Base-by-base conservation (phyloP, 306 rosid species). In the Cicer bijugum region DNA sequence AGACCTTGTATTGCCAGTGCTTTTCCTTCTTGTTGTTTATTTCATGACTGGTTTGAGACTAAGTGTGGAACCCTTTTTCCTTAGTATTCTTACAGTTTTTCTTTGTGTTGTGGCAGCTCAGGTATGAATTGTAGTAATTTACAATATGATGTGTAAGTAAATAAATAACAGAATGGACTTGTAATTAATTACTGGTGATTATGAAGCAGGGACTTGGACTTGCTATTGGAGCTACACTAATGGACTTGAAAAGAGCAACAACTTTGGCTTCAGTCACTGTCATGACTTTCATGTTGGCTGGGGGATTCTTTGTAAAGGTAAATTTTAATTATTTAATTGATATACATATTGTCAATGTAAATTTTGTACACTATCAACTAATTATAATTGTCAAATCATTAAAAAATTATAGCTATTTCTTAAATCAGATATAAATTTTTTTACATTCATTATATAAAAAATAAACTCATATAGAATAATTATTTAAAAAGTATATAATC, bases 211-310 rank as follows among this genome's bases (percentile, higher is more conserved):
- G 97, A 19, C 97, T 89, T 75, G 97, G 99, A 80, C 93, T 91
- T 16, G 97, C 97, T 4, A 94, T 94, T 40, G 99, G 99, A 64
- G 99, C 97, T 46, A 81, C 96, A 69, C 61, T 91, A 10, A 91
- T 91, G 99, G 99, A 94, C 78, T 43, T 91, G 57, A 89, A 94
- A 83, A 84, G 69, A 69, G 99, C 98, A 42, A 94, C 98, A 33
- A 94, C 98, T 58, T 84, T 94, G 71, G 97, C 96, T 62, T 94
- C 98, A 11, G 98, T 94, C 45, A 89, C 91, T 76, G 97, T 94
- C 52, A 94, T 94, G 98, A 87, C 98, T 84, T 94, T 94, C 89
- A 94, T 94, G 98, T 80, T 94, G 48, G 95, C 98, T 3, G 98
- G 98, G 46, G 98, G 98, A 8, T 94, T 94, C 86, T 91, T 94